phyloP scores from a whole-genome alignment of 1,284 basidiomycete species.

The Irpex sp. region DNA sequence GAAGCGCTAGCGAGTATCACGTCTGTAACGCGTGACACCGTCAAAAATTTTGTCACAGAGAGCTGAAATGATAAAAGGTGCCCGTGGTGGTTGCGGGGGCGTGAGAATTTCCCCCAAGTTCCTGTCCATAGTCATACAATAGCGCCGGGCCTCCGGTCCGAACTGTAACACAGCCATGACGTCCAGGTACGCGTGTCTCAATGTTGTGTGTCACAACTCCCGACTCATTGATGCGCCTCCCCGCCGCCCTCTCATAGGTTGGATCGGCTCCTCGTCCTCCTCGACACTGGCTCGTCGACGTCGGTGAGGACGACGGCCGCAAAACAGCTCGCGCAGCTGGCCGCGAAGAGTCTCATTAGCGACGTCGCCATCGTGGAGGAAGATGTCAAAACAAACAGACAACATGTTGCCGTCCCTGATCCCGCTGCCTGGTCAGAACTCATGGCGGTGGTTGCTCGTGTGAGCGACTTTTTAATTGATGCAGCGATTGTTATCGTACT shows the following conservation, averaged over 20 bases:
- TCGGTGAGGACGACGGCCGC: conserved; percentile 88
- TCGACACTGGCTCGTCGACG: conserved; percentile 86
- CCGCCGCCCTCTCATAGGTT: conserved; percentile 47
- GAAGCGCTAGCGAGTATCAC: conserved; percentile 7
- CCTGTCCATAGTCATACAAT: conserved; percentile 19
- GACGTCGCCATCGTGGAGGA: conserved; percentile 82
- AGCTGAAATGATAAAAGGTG: conserved; percentile 36
- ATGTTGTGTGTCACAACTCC: conserved; percentile 10
- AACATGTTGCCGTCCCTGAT: conserved; percentile 57
- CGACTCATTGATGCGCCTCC: neutral
- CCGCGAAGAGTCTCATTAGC: conserved; percentile 75
- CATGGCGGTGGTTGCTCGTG: conserved; percentile 79
- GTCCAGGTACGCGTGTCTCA: conserved; percentile 49
- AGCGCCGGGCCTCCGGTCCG: conserved; percentile 29
- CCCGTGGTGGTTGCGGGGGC: conserved; percentile 29
- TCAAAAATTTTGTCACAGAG: conserved; percentile 34
- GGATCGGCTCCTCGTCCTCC: conserved; percentile 87
- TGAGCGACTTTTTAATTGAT: conserved; percentile 29
- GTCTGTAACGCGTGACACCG: conserved; percentile 31
- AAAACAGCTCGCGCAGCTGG: conserved; percentile 89
- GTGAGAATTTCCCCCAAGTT: conserved; percentile 39
- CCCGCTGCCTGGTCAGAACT: conserved; percentile 77
- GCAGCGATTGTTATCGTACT: neutral
- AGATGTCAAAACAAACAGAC: conserved; percentile 61
- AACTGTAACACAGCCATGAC: conserved; percentile 51